Evolutionary conservation across 768 basidiomycete genomes (phyloP), one percentile per base, ranked within the genome.

Genomic region (Suillus spraguei): DNA sequence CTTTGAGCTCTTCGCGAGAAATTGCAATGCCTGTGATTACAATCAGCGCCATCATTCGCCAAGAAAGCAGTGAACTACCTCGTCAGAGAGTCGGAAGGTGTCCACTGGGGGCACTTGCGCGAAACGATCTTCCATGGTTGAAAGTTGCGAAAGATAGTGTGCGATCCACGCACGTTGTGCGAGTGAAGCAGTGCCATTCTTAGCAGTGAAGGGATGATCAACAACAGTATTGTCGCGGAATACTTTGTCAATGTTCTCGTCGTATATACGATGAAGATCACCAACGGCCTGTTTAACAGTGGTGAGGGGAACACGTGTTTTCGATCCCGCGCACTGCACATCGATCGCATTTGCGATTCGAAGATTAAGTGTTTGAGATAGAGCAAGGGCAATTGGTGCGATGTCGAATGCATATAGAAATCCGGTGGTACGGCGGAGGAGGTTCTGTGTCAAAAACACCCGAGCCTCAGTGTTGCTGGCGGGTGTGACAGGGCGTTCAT

Each of bases 331-430:
- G 3, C 66, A 69, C 60, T 77, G 74, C 3, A 75, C 16, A 13
- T 75, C 75, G 39, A 75, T 71, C 33, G 74, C 74, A 33, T 77
- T 74, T 61, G 64, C 68, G 64, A 77, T 75, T n/a, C 75, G 75
- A 59, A 77, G 73, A 67, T 67, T 63, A 50, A 68, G 71, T 50
- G 66, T 67, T 63, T 77, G 68, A 72, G 71, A 75, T 56, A 75
- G 60, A 20, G 68, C 67, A 20, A 75, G 69, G n/a, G 70, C 76
- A 39, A 77, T 70, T 4, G 63, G 68, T n/a, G n/a, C n/a, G n/a
- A n/a, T n/a, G n/a, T n/a, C n/a, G n/a, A n/a, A n/a, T n/a, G n/a
- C n/a, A n/a, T n/a, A n/a, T n/a, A n/a, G n/a, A n/a, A n/a, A n/a
- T n/a, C n/a, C n/a, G n/a, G n/a, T n/a, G n/a, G n/a, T 39, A 22